phyloP scores from a whole-genome alignment of 106 monocot genomes.

The Xerophyta viscosa region DNA sequence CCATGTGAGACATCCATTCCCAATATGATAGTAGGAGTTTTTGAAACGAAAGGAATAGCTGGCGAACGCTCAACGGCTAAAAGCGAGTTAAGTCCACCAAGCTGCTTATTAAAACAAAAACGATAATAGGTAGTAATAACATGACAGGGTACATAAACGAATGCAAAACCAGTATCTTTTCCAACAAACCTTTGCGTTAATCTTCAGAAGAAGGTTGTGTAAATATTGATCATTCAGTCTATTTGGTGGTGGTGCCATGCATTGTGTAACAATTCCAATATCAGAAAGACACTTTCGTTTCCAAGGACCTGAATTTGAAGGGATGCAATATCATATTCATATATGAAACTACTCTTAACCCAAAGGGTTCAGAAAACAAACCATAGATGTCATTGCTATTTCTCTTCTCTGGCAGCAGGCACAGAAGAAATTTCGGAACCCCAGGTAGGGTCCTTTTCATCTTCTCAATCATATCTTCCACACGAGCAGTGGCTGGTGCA shows the following conservation, averaged over 20 bases:
- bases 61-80: constrained; percentile 42
- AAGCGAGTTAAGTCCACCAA: constrained; percentile 81
- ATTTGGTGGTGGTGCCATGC: constrained; percentile 57
- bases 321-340: not conserved
- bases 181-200: constrained; percentile 69
- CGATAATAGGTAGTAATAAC: not conserved
- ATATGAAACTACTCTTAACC: too few species aligned
- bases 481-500: constrained; percentile 42
- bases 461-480: constrained; percentile 69
- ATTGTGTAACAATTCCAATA: constrained; percentile 84
- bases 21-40: constrained; percentile 25
- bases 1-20: constrained; percentile 55
- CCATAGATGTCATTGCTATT: constrained; percentile 92
- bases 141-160: too few species aligned
- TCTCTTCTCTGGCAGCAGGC: constrained; percentile 80
- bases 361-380: constrained; percentile 18
- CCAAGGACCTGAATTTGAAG: constrained; percentile 66
- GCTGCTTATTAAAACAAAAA: constrained; percentile 24
- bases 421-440: constrained; percentile 63
- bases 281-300: constrained; percentile 75
- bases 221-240: constrained; percentile 87
- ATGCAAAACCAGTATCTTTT: not conserved
- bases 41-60: constrained; percentile 14
- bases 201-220: constrained; percentile 79
- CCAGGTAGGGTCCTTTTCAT: constrained; percentile 54